Evolutionary conservation across 768 basidiomycete species (phyloP).

Genomic region (Tephrocybe rancida): DNA sequence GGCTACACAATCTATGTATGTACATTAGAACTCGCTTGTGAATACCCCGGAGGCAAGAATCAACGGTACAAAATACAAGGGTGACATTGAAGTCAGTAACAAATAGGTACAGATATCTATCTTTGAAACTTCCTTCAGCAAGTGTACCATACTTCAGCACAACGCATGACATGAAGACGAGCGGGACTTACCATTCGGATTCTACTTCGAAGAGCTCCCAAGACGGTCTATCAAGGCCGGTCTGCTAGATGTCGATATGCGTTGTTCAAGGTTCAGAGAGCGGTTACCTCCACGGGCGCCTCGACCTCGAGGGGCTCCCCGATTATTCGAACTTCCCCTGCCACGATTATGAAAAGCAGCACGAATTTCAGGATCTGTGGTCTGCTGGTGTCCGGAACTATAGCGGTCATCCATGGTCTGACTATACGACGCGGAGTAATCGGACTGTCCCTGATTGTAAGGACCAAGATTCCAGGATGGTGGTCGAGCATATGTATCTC

Average conservation of each 20-base stretch:
- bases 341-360: constrained; percentile 1
- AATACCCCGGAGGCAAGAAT: neutral
- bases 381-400: neutral
- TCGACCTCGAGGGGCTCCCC: constrained; percentile 14
- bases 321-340: neutral
- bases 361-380: constrained; percentile 4
- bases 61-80: neutral
- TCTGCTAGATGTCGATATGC: constrained; percentile 22
- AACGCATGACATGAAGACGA: neutral
- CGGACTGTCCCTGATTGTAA: neutral
- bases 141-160: neutral
- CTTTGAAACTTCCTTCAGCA: too few relatives aligned
- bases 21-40: neutral
- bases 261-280: constrained; percentile 23
- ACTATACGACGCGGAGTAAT: neutral
- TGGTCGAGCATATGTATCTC: constrained; percentile 1
- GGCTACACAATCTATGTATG: neutral
- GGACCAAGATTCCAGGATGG: constrained; percentile 1
- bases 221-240: constrained; percentile 22
- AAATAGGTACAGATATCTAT: too few relatives aligned
- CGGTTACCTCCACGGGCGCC: constrained; percentile 16
- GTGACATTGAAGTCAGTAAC: neutral
- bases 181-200: constrained; percentile 2
- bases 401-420: neutral
- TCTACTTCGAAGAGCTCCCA: constrained; percentile 6